Evolutionary conservation across 2,329 filamentous ascomycete species (phyloP).

Genomic region (Trichoderma arundinaceum): DNA sequence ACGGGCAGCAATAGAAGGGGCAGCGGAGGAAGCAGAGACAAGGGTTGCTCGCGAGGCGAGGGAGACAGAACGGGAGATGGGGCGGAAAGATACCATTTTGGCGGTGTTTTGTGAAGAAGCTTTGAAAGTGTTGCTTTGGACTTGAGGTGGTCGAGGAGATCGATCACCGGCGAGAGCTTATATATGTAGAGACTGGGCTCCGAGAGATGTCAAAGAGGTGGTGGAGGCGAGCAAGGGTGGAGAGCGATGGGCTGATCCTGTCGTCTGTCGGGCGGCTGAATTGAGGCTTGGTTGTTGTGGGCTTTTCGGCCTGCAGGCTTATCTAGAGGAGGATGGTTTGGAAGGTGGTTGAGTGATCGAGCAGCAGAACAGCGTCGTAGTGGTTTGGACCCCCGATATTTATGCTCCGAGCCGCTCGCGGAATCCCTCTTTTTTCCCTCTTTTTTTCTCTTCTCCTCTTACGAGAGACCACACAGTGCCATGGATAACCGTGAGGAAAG

Average conservation of each 20-base stretch:
- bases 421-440: background rate
- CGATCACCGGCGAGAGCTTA: constrained; percentile 29
- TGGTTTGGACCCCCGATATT: constrained; percentile 11
- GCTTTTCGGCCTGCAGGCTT: constrained; percentile 14
- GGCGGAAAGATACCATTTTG: constrained; percentile 43
- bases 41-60: constrained; percentile 39
- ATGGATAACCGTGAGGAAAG: no score
- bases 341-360: background rate
- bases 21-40: constrained; percentile 37
- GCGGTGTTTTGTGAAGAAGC: background rate
- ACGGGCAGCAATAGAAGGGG: constrained; percentile 33
- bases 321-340: constrained; percentile 1
- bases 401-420: constrained; percentile 4
- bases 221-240: constrained; percentile 12
- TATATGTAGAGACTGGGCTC: constrained; percentile 4
- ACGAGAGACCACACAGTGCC: no score
- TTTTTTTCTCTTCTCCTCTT: background rate
- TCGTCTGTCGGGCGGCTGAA: constrained; percentile 21
- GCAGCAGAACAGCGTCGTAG: background rate
- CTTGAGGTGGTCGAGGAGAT: background rate
- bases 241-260: constrained; percentile 26
- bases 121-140: background rate
- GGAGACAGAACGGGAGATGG: constrained; percentile 39
- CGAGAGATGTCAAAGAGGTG: no score
- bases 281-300: background rate